phyloP scores from a whole-genome alignment of 2,329 filamentous ascomycete genomes.

The Aurifilum marmelostoma region DNA sequence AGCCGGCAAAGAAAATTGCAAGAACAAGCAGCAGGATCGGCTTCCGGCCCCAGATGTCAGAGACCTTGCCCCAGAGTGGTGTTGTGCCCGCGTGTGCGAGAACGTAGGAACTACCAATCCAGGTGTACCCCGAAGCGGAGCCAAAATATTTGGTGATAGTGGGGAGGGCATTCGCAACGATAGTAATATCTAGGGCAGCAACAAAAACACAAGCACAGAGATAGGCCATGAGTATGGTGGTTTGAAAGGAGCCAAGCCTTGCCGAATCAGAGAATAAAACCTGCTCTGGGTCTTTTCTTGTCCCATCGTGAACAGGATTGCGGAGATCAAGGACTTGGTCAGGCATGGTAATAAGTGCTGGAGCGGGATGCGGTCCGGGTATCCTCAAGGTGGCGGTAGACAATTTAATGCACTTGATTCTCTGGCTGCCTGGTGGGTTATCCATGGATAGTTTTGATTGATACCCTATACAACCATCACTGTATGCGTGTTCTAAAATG shows the following conservation, averaged over 20 bases:
- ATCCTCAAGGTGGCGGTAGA: neutral
- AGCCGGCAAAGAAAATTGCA: slow-evolving; percentile 57
- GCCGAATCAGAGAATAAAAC: too few species aligned
- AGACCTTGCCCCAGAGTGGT: slow-evolving; percentile 70
- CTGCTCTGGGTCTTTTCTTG: neutral
- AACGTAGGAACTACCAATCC: slow-evolving; percentile 76
- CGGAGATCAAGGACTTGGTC: neutral
- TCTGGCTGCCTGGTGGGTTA: neutral
- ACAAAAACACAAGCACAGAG: slow-evolving; percentile 47
- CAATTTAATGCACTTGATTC: neutral
- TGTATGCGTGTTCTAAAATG: too few species aligned
- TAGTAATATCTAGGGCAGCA: slow-evolving; percentile 61
- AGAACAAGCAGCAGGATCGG: slow-evolving; percentile 55
- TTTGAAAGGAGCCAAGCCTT: neutral
- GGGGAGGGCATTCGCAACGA: slow-evolving; percentile 69
- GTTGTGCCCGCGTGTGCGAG: slow-evolving; percentile 69
- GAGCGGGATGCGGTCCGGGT: neutral
- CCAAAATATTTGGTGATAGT: slow-evolving; percentile 66
- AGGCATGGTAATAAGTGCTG: neutral
- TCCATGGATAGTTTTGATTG: neutral
- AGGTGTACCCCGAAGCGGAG: slow-evolving; percentile 72
- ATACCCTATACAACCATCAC: too few species aligned
- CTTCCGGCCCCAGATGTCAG: slow-evolving; percentile 63
- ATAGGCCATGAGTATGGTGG: neutral
- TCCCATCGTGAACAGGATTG: neutral